These are phyloP conservation scores for Serendipita vermifera DNA, from an alignment of 768 basidiomycete species.

Conservation along the genomic window DNA sequence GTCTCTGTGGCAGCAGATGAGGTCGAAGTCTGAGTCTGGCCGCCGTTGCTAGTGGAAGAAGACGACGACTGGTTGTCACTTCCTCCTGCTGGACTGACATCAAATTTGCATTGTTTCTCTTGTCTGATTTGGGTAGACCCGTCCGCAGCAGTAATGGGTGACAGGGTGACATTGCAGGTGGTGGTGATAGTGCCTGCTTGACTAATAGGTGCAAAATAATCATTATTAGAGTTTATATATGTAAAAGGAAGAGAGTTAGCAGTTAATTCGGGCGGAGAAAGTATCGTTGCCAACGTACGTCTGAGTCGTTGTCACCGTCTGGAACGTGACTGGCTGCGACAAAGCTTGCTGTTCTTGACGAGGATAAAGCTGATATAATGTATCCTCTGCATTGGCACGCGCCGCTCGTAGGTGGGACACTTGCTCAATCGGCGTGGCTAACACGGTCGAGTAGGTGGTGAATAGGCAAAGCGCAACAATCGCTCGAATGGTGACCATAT, in stretches of 20 bases:
- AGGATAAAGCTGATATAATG: constrained; percentile 9
- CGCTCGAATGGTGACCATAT: constrained; percentile 22
- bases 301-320: constrained; percentile 32
- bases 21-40: constrained; percentile 5
- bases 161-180: constrained; percentile 48
- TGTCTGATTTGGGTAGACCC: constrained; percentile 41
- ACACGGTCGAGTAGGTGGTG: constrained; percentile 26
- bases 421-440: constrained; percentile 11
- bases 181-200: constrained; percentile 37
- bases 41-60: background rate
- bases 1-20: constrained; percentile 3
- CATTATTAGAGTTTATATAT: background rate
- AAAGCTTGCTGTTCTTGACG: constrained; percentile 18
- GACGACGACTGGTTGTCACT: constrained; percentile 14
- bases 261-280: background rate
- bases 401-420: constrained; percentile 3
- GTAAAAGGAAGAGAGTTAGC: constrained; percentile 5
- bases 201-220: constrained; percentile 9
- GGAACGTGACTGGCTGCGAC: constrained; percentile 28
- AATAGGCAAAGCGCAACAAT: constrained; percentile 29
- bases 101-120: constrained; percentile 39
- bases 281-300: constrained; percentile 32
- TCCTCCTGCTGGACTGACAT: constrained; percentile 18
- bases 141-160: constrained; percentile 36
- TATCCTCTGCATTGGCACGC: background rate